Conservation (phyloP, 2,329 filamentous ascomycete genomes). For the Aspergillus pseudonomiae region DNA sequence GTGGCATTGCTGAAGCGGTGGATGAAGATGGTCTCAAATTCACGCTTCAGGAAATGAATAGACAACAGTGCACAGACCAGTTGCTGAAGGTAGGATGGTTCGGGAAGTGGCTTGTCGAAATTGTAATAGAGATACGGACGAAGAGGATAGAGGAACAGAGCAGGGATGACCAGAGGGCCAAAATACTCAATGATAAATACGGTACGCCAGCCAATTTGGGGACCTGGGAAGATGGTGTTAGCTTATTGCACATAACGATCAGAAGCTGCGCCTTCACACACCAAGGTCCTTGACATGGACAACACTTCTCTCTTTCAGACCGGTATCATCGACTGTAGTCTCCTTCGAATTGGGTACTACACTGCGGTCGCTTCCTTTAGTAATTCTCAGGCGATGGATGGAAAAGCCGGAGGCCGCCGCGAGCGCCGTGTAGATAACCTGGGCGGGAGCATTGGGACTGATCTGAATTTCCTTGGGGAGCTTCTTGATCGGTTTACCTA, state of each 20-base stretch:
- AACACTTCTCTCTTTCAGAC: conserved; percentile 61
- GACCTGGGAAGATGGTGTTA: conserved; percentile 58
- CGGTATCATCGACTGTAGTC: conserved; percentile 57
- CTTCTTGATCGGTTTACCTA: conserved; percentile 63
- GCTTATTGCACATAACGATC: conserved; percentile 9
- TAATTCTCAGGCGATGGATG: conserved; percentile 64
- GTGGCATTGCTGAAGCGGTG: conserved; percentile 94
- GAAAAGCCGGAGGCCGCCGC: conserved; percentile 58
- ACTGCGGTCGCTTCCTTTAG: conserved; percentile 65
- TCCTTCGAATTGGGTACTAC: conserved; percentile 57
- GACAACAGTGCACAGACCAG: conserved; percentile 74
- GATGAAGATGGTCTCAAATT: conserved; percentile 89
- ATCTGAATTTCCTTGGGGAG: conserved; percentile 61
- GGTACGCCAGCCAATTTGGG: conserved; percentile 87
- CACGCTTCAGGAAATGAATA: conserved; percentile 90
- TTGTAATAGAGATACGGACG: conserved; percentile 72
- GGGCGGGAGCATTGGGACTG: conserved; percentile 52
- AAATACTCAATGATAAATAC: conserved; percentile 96
- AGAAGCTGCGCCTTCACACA: conserved; percentile 46
- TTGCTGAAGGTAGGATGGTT: conserved; percentile 68
- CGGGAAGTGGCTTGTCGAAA: conserved; percentile 48
- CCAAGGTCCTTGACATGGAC: conserved; percentile 93
- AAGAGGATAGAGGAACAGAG: conserved; percentile 67
- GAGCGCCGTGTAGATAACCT: conserved; percentile 61
- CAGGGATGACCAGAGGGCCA: conserved; percentile 87